These are phyloP conservation scores for Polychaeton citri DNA, from an alignment of 2,329 filamentous ascomycete species.

Conservation along the genomic window DNA sequence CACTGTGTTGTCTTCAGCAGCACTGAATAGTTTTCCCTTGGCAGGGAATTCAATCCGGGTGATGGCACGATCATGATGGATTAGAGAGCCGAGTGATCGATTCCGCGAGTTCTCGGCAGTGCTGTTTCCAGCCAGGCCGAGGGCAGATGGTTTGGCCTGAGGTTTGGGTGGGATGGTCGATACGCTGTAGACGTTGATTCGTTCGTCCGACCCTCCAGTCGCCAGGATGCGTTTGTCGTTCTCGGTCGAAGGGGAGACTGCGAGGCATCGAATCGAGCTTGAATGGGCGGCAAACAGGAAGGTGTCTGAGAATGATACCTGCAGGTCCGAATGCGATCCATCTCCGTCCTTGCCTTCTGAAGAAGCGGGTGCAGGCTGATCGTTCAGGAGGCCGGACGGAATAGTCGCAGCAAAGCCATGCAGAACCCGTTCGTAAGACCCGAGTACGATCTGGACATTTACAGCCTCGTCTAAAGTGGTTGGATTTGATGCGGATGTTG, in stretches of 20 bases:
- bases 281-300: conserved; percentile 93
- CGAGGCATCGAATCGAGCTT: conserved; percentile 79
- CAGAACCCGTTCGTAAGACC: conserved; percentile 85
- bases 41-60: conserved; percentile 72
- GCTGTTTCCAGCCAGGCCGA: conserved; percentile 53
- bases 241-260: conserved; percentile 50
- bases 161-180: conserved; percentile 44
- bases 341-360: too few species aligned
- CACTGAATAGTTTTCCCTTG: conserved; percentile 74
- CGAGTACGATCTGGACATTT: conserved; percentile 79
- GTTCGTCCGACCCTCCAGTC: conserved; percentile 83
- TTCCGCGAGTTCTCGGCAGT: conserved; percentile 78
- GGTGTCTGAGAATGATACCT: conserved; percentile 66
- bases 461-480: conserved; percentile 17
- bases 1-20: conserved; percentile 82
- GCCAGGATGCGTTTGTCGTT: conserved; percentile 76
- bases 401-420: conserved; percentile 80
- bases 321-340: neutral
- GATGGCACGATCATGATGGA: conserved; percentile 75
- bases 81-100: conserved; percentile 70
- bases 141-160: conserved; percentile 44
- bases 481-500: too few species aligned
- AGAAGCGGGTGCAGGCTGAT: conserved; percentile 6
- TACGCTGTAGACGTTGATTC: conserved; percentile 86
- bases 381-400: conserved; percentile 21